Evolutionary conservation across 2,329 filamentous ascomycete species (phyloP).

Genomic region (Nectriaceae sp.): DNA sequence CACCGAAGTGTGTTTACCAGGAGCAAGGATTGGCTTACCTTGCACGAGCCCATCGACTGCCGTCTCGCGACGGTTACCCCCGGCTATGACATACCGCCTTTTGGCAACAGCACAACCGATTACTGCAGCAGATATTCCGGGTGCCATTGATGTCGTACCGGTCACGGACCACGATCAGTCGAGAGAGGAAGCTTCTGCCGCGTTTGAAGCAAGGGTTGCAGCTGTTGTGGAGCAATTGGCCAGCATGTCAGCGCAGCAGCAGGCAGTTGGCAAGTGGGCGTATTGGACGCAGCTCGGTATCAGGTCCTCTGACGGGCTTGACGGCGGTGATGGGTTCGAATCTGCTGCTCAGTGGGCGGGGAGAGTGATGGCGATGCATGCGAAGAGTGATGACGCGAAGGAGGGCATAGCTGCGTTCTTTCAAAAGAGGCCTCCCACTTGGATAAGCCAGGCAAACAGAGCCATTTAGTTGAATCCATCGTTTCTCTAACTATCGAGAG

Average conservation of each 20-base stretch:
- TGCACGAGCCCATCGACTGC: constrained; percentile 26
- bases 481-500: no score
- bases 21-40: constrained; percentile 24
- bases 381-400: constrained; percentile 23
- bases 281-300: constrained; percentile 25
- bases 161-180: neutral
- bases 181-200: neutral
- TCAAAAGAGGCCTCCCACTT: constrained; percentile 14
- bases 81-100: constrained; percentile 17
- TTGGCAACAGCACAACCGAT: constrained; percentile 20
- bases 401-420: constrained; percentile 26
- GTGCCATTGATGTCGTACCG: constrained; percentile 20
- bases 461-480: no score
- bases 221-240: constrained; percentile 11
- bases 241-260: constrained; percentile 18
- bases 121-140: constrained; percentile 12
- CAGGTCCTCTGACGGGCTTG: neutral
- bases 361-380: constrained; percentile 25
- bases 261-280: constrained; percentile 27
- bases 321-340: constrained; percentile 22
- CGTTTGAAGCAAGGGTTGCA: constrained; percentile 15
- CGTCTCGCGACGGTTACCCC: constrained; percentile 19
- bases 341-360: constrained; percentile 21
- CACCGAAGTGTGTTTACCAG: constrained; percentile 20
- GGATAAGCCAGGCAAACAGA: constrained; percentile 13